phyloP scores from a whole-genome alignment of 2,329 filamentous ascomycete genomes.

The Fusarium verticillioides region DNA sequence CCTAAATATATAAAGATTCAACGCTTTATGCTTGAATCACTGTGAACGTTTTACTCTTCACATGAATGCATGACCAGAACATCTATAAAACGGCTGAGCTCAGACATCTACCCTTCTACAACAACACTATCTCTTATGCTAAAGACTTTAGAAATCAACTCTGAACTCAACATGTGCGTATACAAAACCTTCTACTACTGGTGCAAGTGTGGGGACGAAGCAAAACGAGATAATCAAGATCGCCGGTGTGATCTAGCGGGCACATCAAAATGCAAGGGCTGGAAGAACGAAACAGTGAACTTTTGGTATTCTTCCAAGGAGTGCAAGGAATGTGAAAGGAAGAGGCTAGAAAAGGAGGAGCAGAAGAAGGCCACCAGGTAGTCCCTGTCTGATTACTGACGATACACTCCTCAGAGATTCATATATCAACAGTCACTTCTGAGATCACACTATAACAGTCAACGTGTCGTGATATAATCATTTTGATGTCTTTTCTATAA shows the following conservation, averaged over 20 bases:
- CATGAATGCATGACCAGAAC: neutral
- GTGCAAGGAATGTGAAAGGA: neutral
- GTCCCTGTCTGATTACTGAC: neutral
- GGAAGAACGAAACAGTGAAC: neutral
- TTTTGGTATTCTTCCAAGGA: neutral
- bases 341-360: neutral
- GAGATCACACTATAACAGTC: no score
- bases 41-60: neutral
- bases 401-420: accelerated
- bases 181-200: neutral
- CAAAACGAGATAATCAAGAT: neutral
- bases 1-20: neutral
- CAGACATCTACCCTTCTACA: no score
- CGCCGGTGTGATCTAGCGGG: neutral
- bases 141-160: accelerated
- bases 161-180: neutral
- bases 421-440: accelerated
- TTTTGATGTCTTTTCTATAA: no score
- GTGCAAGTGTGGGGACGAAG: neutral
- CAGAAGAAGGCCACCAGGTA: neutral
- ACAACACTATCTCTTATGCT: accelerated
- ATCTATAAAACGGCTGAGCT: neutral
- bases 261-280: neutral
- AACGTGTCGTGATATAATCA: neutral
- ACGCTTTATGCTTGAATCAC: neutral